Percentiles rank a stretch among this genome's conserved stretches.
phyloP scores from a whole-genome alignment of 2,329 filamentous ascomycete species.

The Nannizziopsis barbatae region DNA sequence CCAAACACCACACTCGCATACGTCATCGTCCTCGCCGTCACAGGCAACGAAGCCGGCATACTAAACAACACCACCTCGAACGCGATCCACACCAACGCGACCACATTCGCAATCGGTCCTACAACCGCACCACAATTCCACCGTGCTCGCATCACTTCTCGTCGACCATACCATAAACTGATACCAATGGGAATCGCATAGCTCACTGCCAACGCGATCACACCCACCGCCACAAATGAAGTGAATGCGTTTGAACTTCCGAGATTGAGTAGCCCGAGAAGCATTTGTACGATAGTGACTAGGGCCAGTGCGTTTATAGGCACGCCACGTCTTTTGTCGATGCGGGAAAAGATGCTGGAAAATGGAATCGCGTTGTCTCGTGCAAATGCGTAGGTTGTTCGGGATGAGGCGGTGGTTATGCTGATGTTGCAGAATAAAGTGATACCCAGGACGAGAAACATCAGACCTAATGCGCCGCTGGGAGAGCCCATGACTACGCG shows the following conservation, averaged over 20 bases:
- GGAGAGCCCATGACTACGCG: conserved; percentile 9
- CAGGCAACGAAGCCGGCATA: conserved; percentile 44
- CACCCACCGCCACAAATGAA: conserved; percentile 44
- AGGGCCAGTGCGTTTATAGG: conserved; percentile 36
- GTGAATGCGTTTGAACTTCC: conserved; percentile 40
- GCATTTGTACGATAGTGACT: conserved; percentile 38
- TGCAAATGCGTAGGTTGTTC: conserved; percentile 38
- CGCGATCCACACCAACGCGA: conserved; percentile 40
- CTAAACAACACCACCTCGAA: conserved; percentile 47
- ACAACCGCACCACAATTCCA: conserved; percentile 39
- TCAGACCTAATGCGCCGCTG: conserved; percentile 22
- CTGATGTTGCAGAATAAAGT: conserved; percentile 41
- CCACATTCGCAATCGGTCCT: conserved; percentile 27
- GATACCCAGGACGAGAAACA: conserved; percentile 39
- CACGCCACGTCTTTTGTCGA: conserved; percentile 28
- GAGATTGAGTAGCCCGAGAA: conserved; percentile 41
- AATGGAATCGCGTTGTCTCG: conserved; percentile 37
- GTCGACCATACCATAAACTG: conserved; percentile 30
- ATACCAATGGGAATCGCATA: conserved; percentile 46
- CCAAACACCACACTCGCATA: conserved; percentile 50
- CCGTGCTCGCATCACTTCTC: conserved; percentile 38
- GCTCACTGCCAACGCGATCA: conserved; percentile 45
- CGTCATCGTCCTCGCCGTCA: conserved; percentile 44
- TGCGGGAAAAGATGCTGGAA: conserved; percentile 27
- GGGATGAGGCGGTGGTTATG: conserved; percentile 42